Percentiles rank a stretch among this genome's conserved stretches.
These are phyloP conservation scores for Cucumis melo DNA, from an alignment of 306 rosid genomes.

Conservation along the genomic window DNA sequence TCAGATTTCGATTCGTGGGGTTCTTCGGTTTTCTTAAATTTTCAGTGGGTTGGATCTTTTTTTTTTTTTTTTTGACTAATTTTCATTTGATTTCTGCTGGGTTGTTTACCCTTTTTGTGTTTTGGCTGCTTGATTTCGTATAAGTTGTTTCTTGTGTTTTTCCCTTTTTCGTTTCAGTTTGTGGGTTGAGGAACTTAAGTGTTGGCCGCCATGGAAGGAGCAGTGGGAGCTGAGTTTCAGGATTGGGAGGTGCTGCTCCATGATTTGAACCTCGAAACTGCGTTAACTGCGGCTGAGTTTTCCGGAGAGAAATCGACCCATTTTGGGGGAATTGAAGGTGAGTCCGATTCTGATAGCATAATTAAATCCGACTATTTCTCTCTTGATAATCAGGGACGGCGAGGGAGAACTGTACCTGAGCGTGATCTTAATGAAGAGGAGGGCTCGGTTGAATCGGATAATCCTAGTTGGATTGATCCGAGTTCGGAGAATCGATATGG, in stretches of 20 bases:
- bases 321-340: slow-evolving; percentile 23
- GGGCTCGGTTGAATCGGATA: slow-evolving; percentile 42
- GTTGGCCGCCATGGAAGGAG: slow-evolving; percentile 24
- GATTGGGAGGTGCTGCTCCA: slow-evolving; percentile 66
- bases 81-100: background rate
- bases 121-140: background rate
- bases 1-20: background rate
- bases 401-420: slow-evolving; percentile 6
- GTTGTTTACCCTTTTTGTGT: background rate
- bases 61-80: background rate
- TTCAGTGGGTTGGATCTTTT: background rate
- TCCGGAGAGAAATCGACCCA: background rate
- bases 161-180: background rate
- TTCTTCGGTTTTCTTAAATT: background rate
- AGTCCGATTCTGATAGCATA: slow-evolving; percentile 36
- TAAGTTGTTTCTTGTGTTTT: background rate
- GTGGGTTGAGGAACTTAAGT: background rate
- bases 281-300: background rate
- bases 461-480: slow-evolving; percentile 67
- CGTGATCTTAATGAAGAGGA: slow-evolving; percentile 21
- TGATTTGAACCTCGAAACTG: slow-evolving; percentile 12
- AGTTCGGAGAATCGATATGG: slow-evolving; percentile 22
- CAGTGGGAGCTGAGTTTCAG: slow-evolving; percentile 27
- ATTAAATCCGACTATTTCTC: slow-evolving; percentile 51
- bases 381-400: slow-evolving; percentile 25